These are phyloP conservation scores for Herpotrichia juniperi DNA, from an alignment of 2,329 filamentous ascomycete species.

Conservation along the genomic window DNA sequence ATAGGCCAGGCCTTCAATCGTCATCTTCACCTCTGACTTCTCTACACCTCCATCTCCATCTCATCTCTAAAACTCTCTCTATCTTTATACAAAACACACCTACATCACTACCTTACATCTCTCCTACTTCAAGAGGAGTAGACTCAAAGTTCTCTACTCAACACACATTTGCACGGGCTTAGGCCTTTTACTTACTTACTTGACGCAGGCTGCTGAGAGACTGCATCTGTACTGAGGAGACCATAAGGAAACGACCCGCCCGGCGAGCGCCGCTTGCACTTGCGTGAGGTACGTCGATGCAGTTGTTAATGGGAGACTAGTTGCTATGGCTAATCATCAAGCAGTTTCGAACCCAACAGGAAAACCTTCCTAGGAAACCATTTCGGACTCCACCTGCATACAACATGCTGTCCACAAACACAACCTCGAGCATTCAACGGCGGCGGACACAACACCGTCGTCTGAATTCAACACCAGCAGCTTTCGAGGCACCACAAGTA, in stretches of 20 bases:
- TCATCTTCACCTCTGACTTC: conserved; percentile 20
- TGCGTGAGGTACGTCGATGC: conserved; percentile 72
- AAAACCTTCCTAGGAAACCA: conserved; percentile 41
- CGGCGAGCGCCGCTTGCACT: conserved; percentile 80
- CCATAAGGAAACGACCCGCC: conserved; percentile 61
- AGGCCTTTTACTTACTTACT: conserved; percentile 40
- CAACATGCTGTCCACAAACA: conserved; percentile 78
- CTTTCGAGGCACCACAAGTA: conserved; percentile 77
- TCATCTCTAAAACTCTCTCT: conserved; percentile 15
- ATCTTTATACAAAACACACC: conserved; percentile 6
- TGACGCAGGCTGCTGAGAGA: conserved; percentile 45
- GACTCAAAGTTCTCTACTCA: not conserved
- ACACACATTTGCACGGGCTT: conserved; percentile 25
- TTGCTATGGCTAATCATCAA: conserved; percentile 32
- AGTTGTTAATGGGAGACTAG: not conserved
- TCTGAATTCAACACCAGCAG: conserved; percentile 83
- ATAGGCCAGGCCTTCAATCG: conserved; percentile 29
- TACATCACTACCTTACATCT: conserved; percentile 5
- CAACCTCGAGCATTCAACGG: conserved; percentile 73
- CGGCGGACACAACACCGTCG: conserved; percentile 80
- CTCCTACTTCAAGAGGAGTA: conserved; percentile 3
- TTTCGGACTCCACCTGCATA: conserved; percentile 73
- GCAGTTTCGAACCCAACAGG: conserved; percentile 50
- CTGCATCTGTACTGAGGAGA: conserved; percentile 50
- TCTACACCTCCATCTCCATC: conserved; percentile 3